phyloP scores from a whole-genome alignment of 306 rosid genomes.

The Citrullus colocynthis region DNA sequence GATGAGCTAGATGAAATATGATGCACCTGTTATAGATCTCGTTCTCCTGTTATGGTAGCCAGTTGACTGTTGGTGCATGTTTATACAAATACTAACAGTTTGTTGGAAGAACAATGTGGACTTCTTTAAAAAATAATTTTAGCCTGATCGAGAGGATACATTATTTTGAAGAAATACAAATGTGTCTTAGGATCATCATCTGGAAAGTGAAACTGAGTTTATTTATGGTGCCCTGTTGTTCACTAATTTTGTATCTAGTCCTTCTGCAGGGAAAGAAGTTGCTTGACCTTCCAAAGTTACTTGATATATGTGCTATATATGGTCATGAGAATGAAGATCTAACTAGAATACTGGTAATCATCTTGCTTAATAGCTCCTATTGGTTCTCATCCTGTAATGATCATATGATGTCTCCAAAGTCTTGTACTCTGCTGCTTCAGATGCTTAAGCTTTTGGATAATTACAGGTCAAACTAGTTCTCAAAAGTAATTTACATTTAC shows the following conservation, averaged over 20 bases:
- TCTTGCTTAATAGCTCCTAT: conserved; percentile 1
- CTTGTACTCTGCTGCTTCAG: background rate
- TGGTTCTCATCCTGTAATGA: background rate
- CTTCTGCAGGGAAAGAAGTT: conserved; percentile 89
- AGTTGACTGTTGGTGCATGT: background rate
- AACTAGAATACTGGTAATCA: conserved; percentile 59
- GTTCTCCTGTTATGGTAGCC: background rate
- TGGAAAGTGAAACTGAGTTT: background rate
- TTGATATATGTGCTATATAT: conserved; percentile 88
- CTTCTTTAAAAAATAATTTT: background rate
- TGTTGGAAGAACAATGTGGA: background rate
- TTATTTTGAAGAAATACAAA: background rate
- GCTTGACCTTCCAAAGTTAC: conserved; percentile 81
- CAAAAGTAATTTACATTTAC: background rate
- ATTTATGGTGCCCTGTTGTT: conserved; percentile 25
- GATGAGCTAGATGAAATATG: background rate
- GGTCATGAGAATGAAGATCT: conserved; percentile 76
- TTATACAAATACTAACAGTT: background rate
- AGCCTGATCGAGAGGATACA: background rate
- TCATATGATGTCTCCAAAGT: background rate
- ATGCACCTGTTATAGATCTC: background rate
- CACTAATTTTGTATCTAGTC: conserved; percentile 63
- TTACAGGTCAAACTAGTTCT: background rate
- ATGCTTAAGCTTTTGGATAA: background rate
- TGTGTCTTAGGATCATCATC: background rate